A percentile compares a stretch with the other conserved stretches of the same genome.
These are phyloP conservation scores for Leishmania mexicana DNA, from an alignment of 208 protist genomes.

Conservation along the genomic window DNA sequence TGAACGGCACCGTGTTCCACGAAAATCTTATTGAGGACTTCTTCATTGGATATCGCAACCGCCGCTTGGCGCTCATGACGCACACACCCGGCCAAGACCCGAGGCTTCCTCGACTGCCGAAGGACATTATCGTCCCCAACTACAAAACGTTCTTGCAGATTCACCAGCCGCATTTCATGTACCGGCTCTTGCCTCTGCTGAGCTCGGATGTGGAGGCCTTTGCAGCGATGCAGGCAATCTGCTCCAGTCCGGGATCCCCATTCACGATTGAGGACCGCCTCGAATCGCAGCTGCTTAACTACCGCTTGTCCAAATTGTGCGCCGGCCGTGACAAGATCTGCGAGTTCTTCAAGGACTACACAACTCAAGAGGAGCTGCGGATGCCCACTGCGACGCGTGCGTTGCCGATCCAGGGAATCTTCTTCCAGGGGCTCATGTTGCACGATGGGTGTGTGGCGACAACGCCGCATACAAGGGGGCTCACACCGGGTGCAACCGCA, in stretches of 20 bases:
- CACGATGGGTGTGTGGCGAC: not conserved
- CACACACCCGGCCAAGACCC: constrained; percentile 29
- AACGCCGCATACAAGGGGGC: not conserved
- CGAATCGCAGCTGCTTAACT: constrained; percentile 55
- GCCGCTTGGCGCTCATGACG: constrained; percentile 86
- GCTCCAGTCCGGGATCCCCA: constrained; percentile 49
- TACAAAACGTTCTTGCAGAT: constrained; percentile 58
- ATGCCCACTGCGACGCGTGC: constrained; percentile 49
- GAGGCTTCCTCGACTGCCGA: constrained; percentile 38
- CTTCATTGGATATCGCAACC: constrained; percentile 66
- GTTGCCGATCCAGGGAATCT: constrained; percentile 55
- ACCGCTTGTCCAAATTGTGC: constrained; percentile 53
- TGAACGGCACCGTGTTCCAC: constrained; percentile 60
- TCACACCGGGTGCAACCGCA: not conserved
- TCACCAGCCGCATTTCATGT: constrained; percentile 81
- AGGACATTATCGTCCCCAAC: constrained; percentile 65
- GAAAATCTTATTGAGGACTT: constrained; percentile 70
- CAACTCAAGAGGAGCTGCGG: constrained; percentile 36
- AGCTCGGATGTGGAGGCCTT: constrained; percentile 70
- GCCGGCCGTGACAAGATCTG: constrained; percentile 48
- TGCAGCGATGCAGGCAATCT: constrained; percentile 68
- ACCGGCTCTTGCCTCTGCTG: constrained; percentile 81
- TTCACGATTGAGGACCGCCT: constrained; percentile 69
- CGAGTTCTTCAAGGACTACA: constrained; percentile 68
- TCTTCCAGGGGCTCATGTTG: constrained; percentile 68